These are phyloP conservation scores for Nasturtium officinale DNA, from an alignment of 345 rosid genomes.

Conservation along the genomic window DNA sequence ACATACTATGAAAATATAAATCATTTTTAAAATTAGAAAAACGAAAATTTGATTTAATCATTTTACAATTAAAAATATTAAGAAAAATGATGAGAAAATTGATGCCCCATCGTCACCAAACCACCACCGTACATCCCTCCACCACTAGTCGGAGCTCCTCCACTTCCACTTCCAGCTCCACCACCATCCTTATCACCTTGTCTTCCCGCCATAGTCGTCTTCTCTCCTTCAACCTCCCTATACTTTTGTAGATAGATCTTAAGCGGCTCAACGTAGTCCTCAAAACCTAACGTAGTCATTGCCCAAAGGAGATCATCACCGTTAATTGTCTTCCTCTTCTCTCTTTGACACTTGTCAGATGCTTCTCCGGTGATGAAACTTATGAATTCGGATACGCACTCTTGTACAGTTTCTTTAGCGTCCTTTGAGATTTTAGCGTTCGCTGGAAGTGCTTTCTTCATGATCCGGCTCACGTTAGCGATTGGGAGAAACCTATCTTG, in stretches of 20 bases:
- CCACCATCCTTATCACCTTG: slow-evolving; percentile 48
- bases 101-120: slow-evolving; percentile 17
- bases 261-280: slow-evolving; percentile 70
- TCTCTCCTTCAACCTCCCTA: slow-evolving; percentile 72
- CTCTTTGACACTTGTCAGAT: slow-evolving; percentile 73
- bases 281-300: slow-evolving; percentile 76
- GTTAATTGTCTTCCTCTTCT: slow-evolving; percentile 76
- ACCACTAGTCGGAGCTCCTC: slow-evolving; percentile 13
- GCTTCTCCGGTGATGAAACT: slow-evolving; percentile 80
- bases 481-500: slow-evolving; percentile 72
- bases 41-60: slow-evolving; percentile 1
- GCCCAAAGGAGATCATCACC: slow-evolving; percentile 82
- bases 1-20: not conserved
- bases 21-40: not conserved
- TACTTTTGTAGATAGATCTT: slow-evolving; percentile 72
- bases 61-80: not conserved
- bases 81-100: slow-evolving; percentile 19
- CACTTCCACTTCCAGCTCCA: slow-evolving; percentile 38
- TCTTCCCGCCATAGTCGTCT: slow-evolving; percentile 45
- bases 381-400: slow-evolving; percentile 79
- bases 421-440: slow-evolving; percentile 79
- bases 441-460: slow-evolving; percentile 74
- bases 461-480: slow-evolving; percentile 75
- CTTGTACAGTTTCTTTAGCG: slow-evolving; percentile 79
- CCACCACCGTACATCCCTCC: slow-evolving; percentile 25